Conservation (phyloP, 805 yeast genomes). For the Myxozyma sirexii region DNA sequence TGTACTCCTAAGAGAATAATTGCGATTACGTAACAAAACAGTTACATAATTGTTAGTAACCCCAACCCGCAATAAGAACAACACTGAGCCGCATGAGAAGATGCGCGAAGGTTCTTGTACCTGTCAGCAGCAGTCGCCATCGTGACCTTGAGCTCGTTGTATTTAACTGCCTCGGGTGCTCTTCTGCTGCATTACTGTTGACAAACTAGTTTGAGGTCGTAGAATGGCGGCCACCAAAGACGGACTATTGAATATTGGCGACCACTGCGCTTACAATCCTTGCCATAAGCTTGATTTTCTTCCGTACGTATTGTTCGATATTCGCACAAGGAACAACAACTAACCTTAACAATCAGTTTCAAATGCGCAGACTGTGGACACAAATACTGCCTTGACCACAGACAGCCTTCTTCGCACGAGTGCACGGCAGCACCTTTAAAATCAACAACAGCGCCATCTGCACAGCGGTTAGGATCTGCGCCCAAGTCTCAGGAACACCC, state of each 20-base stretch:
- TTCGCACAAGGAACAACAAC: background rate
- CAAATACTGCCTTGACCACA: slow-evolving; percentile 56
- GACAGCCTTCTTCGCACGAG: slow-evolving; percentile 45
- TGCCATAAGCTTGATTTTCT: slow-evolving; percentile 61
- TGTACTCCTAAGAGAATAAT: too few species aligned
- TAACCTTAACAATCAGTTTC: slow-evolving; percentile 38
- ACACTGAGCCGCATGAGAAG: background rate
- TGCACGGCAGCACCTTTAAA: slow-evolving; percentile 26
- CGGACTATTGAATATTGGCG: slow-evolving; percentile 57
- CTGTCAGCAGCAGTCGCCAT: background rate
- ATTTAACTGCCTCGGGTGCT: too few species aligned
- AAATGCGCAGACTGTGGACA: slow-evolving; percentile 53
- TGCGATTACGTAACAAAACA: too few species aligned
- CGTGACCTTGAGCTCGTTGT: background rate
- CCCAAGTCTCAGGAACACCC: slow-evolving; percentile 31
- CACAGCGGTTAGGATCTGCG: slow-evolving; percentile 40
- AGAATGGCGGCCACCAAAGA: slow-evolving; percentile 28
- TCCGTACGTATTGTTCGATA: slow-evolving; percentile 43
- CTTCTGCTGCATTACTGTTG: background rate
- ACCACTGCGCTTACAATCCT: slow-evolving; percentile 49
- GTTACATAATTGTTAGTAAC: background rate
- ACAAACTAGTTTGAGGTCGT: background rate
- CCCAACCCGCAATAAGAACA: background rate
- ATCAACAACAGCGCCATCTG: background rate
- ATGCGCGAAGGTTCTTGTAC: slow-evolving; percentile 8